Percentiles rank a stretch among this genome's conserved stretches.
These are phyloP conservation scores for Vaccinium darrowii DNA, from an alignment of 148 eudicot species.

Conservation along the genomic window DNA sequence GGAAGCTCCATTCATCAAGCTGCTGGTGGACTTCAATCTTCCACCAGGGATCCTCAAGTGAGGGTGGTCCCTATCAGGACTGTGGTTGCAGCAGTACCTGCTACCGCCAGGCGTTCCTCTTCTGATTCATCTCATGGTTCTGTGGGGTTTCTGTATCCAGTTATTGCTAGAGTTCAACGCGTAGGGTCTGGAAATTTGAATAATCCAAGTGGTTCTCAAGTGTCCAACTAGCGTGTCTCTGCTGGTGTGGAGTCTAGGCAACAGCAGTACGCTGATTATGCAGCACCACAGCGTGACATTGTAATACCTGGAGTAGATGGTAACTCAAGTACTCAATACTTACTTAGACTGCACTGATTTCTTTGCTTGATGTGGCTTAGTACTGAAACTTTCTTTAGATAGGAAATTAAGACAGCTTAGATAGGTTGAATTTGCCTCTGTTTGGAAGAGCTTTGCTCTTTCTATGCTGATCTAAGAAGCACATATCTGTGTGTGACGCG, in stretches of 20 bases:
- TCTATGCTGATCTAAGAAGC: neutral
- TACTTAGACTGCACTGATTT: neutral
- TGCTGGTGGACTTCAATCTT: constrained; percentile 22
- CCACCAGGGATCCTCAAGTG: constrained; percentile 30
- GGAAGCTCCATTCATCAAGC: constrained; percentile 28
- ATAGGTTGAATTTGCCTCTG: neutral
- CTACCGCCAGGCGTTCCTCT: constrained; percentile 27
- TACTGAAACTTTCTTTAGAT: neutral
- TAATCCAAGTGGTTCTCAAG: constrained; percentile 23
- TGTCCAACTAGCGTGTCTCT: constrained; percentile 16
- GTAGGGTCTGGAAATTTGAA: constrained; percentile 26
- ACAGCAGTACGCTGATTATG: constrained; percentile 16
- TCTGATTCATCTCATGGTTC: constrained; percentile 39
- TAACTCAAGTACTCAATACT: constrained; percentile 15
- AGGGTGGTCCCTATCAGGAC: constrained; percentile 47
- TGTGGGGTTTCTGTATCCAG: constrained; percentile 40
- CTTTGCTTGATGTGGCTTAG: neutral
- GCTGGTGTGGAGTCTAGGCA: constrained; percentile 19
- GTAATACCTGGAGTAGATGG: constrained; percentile 29
- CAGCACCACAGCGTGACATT: constrained; percentile 22
- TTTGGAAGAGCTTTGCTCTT: constrained; percentile 17
- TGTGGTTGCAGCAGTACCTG: constrained; percentile 43
- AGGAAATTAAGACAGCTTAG: neutral
- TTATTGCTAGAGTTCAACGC: constrained; percentile 49
- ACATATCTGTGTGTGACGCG: neutral